Evolutionary conservation across 495 filamentous ascomycete genomes (phyloP).

Genomic region (Penicillium paradoxum): DNA sequence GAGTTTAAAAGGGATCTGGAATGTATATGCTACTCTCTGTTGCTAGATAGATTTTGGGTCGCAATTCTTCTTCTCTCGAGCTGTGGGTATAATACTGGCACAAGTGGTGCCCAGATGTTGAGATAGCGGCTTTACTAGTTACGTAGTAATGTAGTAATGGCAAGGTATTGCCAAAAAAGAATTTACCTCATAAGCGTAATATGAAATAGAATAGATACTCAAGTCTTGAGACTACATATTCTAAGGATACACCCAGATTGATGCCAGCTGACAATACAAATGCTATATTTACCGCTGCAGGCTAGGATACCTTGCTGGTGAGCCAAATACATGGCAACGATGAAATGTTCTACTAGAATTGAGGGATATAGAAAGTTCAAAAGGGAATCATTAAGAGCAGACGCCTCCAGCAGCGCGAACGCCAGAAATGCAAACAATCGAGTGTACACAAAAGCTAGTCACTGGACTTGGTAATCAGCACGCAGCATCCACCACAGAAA

Average conservation of each 20-base stretch:
- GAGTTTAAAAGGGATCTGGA: not conserved
- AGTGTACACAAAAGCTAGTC: slow-evolving; percentile 7
- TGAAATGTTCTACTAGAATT: not conserved
- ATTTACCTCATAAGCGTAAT: not conserved
- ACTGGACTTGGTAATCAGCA: not conserved
- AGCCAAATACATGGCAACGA: not conserved
- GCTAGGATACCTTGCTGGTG: not conserved
- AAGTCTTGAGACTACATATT: not conserved
- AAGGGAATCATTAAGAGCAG: slow-evolving; percentile 13
- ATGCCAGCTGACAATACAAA: not conserved
- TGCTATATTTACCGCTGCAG: not conserved
- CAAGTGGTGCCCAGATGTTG: not conserved
- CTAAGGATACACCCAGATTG: not conserved
- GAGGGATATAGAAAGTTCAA: slow-evolving; percentile 8
- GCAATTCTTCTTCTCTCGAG: not conserved
- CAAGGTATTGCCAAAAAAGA: not conserved
- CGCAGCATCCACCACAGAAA: not conserved
- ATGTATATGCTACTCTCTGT: not conserved
- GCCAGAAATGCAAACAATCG: slow-evolving; percentile 23
- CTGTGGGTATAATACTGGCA: not conserved
- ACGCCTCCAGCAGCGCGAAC: slow-evolving; percentile 12
- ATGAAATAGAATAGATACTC: not conserved
- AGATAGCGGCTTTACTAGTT: no score
- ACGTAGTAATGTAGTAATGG: not conserved
- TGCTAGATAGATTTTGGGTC: not conserved